A percentile compares a stretch with the other conserved stretches of the same genome.
phyloP scores from a whole-genome alignment of 176 grass and related monocot species.

The Urochloa ruziziensis region DNA sequence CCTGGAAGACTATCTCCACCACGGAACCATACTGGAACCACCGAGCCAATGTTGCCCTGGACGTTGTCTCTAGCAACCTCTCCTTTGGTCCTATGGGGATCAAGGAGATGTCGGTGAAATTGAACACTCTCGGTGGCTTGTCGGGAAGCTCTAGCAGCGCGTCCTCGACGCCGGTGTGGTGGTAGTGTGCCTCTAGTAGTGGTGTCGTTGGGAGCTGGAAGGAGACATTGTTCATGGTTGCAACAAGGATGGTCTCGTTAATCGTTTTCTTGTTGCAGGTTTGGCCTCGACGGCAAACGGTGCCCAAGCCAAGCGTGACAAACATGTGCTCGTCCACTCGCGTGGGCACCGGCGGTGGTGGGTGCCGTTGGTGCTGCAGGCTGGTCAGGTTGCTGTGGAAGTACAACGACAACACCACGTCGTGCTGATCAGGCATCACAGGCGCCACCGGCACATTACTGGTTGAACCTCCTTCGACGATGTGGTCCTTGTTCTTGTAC shows the following conservation, averaged over 20 bases:
- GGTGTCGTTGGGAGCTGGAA: neutral
- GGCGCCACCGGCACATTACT: too few species aligned
- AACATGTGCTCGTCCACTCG: neutral
- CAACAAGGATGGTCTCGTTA: neutral
- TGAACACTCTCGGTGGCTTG: neutral
- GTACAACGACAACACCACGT: neutral
- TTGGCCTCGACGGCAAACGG: neutral
- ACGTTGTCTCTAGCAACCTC: neutral
- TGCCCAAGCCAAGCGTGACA: neutral
- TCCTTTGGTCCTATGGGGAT: neutral
- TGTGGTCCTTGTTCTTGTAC: neutral
- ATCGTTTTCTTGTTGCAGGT: neutral
- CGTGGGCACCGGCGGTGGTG: neutral
- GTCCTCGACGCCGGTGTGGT: neutral
- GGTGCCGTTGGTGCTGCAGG: neutral
- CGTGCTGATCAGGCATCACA: neutral
- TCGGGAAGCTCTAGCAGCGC: neutral
- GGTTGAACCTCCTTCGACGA: too few species aligned
- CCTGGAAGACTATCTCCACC: neutral
- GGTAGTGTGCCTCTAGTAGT: neutral
- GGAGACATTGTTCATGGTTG: conserved; percentile 3
- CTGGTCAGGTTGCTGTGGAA: neutral
- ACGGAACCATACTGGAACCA: neutral
- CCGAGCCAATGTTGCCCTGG: neutral
- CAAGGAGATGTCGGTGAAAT: neutral